Base-by-base conservation (phyloP, 805 yeast species). In the Zygotorulaspora florentina region DNA sequence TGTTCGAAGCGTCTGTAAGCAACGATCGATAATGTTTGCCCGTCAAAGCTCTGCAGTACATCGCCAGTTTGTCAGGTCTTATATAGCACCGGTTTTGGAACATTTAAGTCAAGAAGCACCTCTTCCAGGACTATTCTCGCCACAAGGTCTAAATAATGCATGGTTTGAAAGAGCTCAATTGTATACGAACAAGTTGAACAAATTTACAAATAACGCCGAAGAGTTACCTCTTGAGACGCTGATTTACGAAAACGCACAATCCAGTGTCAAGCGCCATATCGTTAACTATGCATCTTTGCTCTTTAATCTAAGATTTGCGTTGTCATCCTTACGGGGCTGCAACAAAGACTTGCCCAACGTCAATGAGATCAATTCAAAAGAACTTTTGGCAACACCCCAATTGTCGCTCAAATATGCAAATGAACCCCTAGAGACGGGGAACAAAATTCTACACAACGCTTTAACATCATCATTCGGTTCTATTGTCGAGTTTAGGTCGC, bases 401-500 rank as follows among this genome's bases (percentile, higher is more conserved):
- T 39, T 63, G 26, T 47, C 58, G 6, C 43, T 56, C 8, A 50
- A 48, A 29, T 64, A 64, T 36, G 46, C 65, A 7, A 62, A 64
- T 23, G 59, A 55, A 3, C 69, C 71, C 35, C 48, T 51, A 13
- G 70, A 71, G 41, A 68, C 42, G 2, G 60, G 57, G 5, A 53
- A 53, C 52, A 60, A 59, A 47, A 61, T 62, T 12, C 65, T 80
- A 39, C 61, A 62, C 17, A 62, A 68, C 20, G 77, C 85, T 68
- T 71, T 87, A 23, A 66, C 67, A 16, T 68, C 72, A 35, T 77
- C 83, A 2, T 89, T 89, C 66, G 96, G 96, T 6, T 80, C 90
- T 0, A 51, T 87, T 8, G 78, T 75, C 12, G 95, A 88, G 62
- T 83, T 93, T 62, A 76, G 85, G 55, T 78, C 85, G 1, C 73